phyloP scores from a whole-genome alignment of 1,284 basidiomycete species.

The Ceratorhiza oryzae-sativae region DNA sequence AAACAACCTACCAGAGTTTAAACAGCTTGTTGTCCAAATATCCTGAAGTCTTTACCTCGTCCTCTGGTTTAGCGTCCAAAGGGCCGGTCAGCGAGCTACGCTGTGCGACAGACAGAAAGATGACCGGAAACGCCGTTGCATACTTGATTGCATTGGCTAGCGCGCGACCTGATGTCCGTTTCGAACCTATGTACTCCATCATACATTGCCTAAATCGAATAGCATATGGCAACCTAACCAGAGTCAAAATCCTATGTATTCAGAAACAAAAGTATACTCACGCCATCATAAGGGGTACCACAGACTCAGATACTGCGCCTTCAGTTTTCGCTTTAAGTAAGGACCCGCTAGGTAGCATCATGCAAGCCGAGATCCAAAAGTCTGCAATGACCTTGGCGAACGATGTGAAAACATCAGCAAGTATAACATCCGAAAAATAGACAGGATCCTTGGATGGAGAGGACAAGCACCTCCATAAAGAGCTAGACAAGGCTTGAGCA shows the following conservation, averaged over 20 bases:
- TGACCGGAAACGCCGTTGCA: slow-evolving; percentile 96
- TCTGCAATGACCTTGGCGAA: slow-evolving; percentile 97
- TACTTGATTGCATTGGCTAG: slow-evolving; percentile 98
- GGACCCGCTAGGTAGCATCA: slow-evolving; percentile 80
- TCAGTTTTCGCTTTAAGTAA: slow-evolving; percentile 65
- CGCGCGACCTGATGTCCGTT: slow-evolving; percentile 71
- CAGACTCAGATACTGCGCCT: slow-evolving; percentile 71
- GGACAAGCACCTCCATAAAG: slow-evolving; percentile 75
- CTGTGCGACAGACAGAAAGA: slow-evolving; percentile 90
- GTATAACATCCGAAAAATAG: slow-evolving; percentile 90
- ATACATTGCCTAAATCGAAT: slow-evolving; percentile 94
- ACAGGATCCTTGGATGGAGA: slow-evolving; percentile 68
- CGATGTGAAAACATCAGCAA: slow-evolving; percentile 95
- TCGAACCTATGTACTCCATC: slow-evolving; percentile 78
- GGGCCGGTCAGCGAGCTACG: slow-evolving; percentile 52
- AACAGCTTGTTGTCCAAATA: slow-evolving; percentile 71
- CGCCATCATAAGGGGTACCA: slow-evolving; percentile 88
- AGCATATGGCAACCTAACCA: slow-evolving; percentile 81
- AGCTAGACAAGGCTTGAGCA: slow-evolving; percentile 53
- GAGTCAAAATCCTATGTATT: slow-evolving; percentile 29
- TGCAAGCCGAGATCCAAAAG: slow-evolving; percentile 84
- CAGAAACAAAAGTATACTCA: slow-evolving; percentile 51
- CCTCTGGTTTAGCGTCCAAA: slow-evolving; percentile 31
- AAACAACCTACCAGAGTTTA: slow-evolving; percentile 72
- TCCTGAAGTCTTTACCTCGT: slow-evolving; percentile 13